phyloP scores from a whole-genome alignment of 225 moss, liverwort and hornwort species.

The Straminergon stramineum region DNA sequence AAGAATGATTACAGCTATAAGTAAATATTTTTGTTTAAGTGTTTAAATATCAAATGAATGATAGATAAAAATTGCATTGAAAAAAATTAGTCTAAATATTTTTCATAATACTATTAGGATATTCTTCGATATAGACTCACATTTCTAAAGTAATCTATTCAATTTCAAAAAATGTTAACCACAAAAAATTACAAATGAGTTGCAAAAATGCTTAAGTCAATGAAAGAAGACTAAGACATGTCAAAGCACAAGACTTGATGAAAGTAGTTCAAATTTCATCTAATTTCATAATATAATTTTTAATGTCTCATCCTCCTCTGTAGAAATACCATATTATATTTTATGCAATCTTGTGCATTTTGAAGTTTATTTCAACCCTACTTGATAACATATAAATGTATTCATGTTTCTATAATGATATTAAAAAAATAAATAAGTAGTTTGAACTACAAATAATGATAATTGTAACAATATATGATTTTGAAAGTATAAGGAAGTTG shows the following conservation, averaged over 20 bases:
- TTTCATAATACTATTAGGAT: too few species aligned
- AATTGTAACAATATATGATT: not conserved
- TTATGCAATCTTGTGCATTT: fast-evolving
- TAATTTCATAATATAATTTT: too few species aligned
- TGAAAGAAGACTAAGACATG: not conserved
- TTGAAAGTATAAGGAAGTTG: too few species aligned
- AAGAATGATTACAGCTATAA: too few species aligned
- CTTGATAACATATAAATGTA: fast-evolving
- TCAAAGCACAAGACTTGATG: not conserved
- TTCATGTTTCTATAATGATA: not conserved
- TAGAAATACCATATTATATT: not conserved
- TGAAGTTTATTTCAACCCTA: not conserved
- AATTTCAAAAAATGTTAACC: fast-evolving
- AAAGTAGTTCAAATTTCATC: not conserved
- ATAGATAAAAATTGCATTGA: too few species aligned
- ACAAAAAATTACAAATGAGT: not conserved
- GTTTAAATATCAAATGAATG: too few species aligned
- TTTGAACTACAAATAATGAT: not conserved
- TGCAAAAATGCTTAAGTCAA: fast-evolving
- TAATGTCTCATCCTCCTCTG: not conserved
- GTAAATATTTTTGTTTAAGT: too few species aligned
- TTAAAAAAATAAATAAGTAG: too few species aligned
- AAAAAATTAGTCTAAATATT: too few species aligned
- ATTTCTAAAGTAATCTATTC: too few species aligned
- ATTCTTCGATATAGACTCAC: too few species aligned